Percentiles rank a stretch among this genome's conserved stretches.
Evolutionary conservation across 1,284 basidiomycete genomes (phyloP).

Genomic region (Ceratobasidium sp.): DNA sequence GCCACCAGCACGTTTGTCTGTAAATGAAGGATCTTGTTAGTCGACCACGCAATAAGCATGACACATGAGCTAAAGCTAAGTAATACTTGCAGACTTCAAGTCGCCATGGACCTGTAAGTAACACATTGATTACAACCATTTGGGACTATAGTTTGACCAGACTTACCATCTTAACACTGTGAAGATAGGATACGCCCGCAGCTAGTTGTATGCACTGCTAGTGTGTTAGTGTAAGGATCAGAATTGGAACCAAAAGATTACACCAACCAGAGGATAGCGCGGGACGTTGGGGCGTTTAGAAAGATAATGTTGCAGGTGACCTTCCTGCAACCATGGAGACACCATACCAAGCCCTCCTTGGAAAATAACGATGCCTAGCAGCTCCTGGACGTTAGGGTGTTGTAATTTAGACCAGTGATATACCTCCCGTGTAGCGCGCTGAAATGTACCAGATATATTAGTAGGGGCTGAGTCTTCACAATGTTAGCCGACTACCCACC

Average conservation of each 20-base stretch:
- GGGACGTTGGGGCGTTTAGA: not conserved
- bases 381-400: not conserved
- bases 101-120: too few species aligned
- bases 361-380: not conserved
- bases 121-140: too few species aligned
- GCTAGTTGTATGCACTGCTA: not conserved
- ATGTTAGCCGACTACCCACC: too few species aligned
- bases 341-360: not conserved
- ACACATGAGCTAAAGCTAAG: too few species aligned
- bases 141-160: not conserved
- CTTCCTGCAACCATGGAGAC: not conserved
- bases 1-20: too few species aligned
- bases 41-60: too few species aligned
- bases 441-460: too few species aligned
- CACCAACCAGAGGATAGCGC: not conserved
- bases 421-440: not conserved
- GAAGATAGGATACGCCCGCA: not conserved
- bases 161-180: conserved; percentile 2
- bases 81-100: too few species aligned
- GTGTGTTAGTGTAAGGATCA: not conserved
- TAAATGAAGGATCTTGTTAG: too few species aligned
- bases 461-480: too few species aligned
- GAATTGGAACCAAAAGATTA: not conserved
- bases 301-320: not conserved
- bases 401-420: not conserved